Percentiles rank a stretch among this genome's conserved stretches.
Conservation (phyloP, 768 basidiomycete genomes). For the Tylopilus sp. region DNA sequence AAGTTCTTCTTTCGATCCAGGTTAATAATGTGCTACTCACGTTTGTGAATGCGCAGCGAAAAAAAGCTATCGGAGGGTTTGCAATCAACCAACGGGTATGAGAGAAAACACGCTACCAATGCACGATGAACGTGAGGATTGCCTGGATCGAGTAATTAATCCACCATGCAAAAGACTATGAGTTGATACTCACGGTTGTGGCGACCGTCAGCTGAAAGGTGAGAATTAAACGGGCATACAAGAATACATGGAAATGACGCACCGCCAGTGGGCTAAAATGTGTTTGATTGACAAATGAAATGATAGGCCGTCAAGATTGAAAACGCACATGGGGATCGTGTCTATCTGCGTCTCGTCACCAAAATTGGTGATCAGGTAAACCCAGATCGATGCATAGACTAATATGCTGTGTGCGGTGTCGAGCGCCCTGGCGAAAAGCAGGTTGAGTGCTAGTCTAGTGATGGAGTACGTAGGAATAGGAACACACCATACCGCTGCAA, state of each 20-base stretch:
- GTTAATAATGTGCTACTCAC: background rate
- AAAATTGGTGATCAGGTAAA: constrained; percentile 42
- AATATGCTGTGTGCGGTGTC: constrained; percentile 41
- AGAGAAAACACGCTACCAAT: constrained; percentile 34
- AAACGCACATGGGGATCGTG: constrained; percentile 42
- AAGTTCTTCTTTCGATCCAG: background rate
- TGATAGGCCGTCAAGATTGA: background rate
- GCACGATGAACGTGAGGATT: constrained; percentile 47
- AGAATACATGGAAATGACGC: constrained; percentile 2
- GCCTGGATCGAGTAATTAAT: constrained; percentile 36
- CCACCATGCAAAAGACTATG: background rate
- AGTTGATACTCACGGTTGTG: constrained; percentile 26
- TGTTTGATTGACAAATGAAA: background rate
- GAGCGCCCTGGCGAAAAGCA: constrained; percentile 20
- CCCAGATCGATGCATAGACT: constrained; percentile 40
- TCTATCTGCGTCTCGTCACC: constrained; percentile 39
- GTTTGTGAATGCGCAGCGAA: constrained; percentile 13
- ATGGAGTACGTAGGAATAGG: background rate
- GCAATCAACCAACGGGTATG: background rate
- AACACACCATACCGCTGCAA: constrained; percentile 26
- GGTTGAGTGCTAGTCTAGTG: background rate
- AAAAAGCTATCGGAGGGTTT: constrained; percentile 4
- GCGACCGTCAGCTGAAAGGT: constrained; percentile 25
- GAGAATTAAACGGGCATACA: background rate
- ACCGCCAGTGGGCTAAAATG: constrained; percentile 26